Base-by-base conservation (phyloP, 177 flowering plant species). In the Viscum album region DNA sequence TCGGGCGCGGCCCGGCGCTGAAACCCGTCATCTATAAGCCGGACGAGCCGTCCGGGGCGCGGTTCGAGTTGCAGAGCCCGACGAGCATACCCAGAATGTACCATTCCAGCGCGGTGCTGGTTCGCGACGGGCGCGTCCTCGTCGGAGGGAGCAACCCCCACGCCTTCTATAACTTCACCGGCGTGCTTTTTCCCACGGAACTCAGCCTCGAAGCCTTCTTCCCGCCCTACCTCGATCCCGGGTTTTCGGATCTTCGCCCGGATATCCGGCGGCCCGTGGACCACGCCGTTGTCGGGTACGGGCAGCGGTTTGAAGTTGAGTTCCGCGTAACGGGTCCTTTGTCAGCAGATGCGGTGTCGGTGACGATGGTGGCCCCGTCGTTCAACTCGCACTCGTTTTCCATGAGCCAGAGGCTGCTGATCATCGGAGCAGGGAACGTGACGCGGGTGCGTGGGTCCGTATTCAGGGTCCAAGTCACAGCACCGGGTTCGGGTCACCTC, bases 201-300 rank as follows among this genome's bases (percentile, higher is more conserved):
- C 71, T 91, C 12, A 82, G 93, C 50, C 59, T 94, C 50, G 96
- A 94, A 68, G 83, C 93, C 0, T 94, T 88, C 72, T 83, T 79
- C 0, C 98, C 97, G 3, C 36, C 73, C 0, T 94, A 89, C 68
- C 68, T 89, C 71, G 84, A 81, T 24, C 19, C 79, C 0, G 21
- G 37, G 0, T 68, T 52, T 5, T 30, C 74, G 0, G 37, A 66
- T 31, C 6, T 81, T 29, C 83, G 90, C 3, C 96, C 98, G 1
- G 66, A 0, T 19, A 88, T 94, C 4, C 17, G 76, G 0, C 61
- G 75, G 0, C 95, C 91, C 0, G 34, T 21, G 0, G 71, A 86
- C 0, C 79, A 74, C 32, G 26, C 77, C 0, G 70, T 67, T 31
- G 16, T 89, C 29, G 56, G 45, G 0, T 83, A 90, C 58, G 82